phyloP scores from a whole-genome alignment of 345 rosid species.

The Limnanthes douglasii region DNA sequence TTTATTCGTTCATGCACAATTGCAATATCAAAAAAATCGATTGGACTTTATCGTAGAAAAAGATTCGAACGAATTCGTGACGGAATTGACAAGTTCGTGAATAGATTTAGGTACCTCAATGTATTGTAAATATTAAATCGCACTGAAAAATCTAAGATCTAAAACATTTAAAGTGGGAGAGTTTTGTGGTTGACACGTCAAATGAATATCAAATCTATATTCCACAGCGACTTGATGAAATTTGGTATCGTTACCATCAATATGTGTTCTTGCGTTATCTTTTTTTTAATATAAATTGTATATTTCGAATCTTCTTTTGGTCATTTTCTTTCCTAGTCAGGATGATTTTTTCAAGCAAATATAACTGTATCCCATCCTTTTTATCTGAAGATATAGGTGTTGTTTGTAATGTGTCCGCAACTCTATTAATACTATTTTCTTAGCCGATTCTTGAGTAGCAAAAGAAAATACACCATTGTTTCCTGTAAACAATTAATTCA shows the following conservation, averaged over 20 bases:
- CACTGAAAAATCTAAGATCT: not conserved
- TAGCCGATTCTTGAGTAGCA: not conserved
- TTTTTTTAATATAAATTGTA: too few species aligned
- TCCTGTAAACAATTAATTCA: too few species aligned
- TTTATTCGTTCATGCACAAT: not conserved
- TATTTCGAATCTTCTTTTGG: not conserved
- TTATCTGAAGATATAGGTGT: not conserved
- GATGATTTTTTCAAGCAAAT: not conserved
- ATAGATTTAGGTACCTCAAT: not conserved
- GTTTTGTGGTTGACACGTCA: too few species aligned
- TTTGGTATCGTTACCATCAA: not conserved
- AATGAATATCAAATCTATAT: not conserved
- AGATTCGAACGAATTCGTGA: not conserved
- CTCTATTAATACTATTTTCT: too few species aligned
- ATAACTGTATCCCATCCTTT: too few species aligned
- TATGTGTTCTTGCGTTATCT: too few species aligned
- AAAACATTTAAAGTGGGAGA: not conserved
- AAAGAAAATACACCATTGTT: too few species aligned
- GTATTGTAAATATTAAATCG: not conserved
- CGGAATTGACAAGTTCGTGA: not conserved
- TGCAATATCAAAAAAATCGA: not conserved
- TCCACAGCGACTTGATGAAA: not conserved
- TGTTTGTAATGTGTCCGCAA: too few species aligned
- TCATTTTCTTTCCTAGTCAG: not conserved
- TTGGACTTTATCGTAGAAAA: not conserved